Base-by-base conservation (phyloP, 78 protist genomes). In the Bodo saltans region DNA sequence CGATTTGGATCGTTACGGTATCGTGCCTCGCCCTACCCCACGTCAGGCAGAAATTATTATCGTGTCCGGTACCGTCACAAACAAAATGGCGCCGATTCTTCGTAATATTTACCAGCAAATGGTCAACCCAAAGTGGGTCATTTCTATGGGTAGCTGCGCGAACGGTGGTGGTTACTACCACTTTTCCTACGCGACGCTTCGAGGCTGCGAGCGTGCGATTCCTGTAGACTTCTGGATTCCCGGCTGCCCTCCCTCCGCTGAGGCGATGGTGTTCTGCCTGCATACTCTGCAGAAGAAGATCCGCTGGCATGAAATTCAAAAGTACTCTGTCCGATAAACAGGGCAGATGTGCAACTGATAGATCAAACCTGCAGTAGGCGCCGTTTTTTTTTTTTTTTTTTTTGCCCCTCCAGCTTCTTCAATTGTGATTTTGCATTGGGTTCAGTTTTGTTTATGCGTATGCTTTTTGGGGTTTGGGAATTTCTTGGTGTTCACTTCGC, bases 201-300 rank as follows among this genome's bases (percentile, higher is more conserved):
- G 97, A 39, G 97, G 98, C n/a, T 94, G 97, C 71, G 98, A 96
- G 76, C 94, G 95, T 39, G 92, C 94, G 42, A 92, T 96, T 27
- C 98, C 98, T 53, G 98, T 96, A 3, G 98, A 96, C 86, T 86
- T 94, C 84, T 96, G 94, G 87, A 96, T 96, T 25, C 98, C 98
- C 60, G 98, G 98, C 75, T 96, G 98, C 88, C 98, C 98, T 60
- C 98, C 98, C n/a, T 87, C 97, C n/a, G 96, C 97, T 1, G 98
- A 95, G 85, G 98, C 97, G 29, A 92, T 95, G 39, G 74, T 95
- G 70, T 95, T 92, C 92, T 96, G 96, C 53, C 38, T 95, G 29
- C 38, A 94, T 26, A 93, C 88, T 86, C 92, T 95, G 60, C 95
- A 93, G 79, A 92, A 90, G 90, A 95, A 95, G 87, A 92, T 95